phyloP scores from a whole-genome alignment of 352 stramenopile species.

The Globisporangium rhizosaccharum region DNA sequence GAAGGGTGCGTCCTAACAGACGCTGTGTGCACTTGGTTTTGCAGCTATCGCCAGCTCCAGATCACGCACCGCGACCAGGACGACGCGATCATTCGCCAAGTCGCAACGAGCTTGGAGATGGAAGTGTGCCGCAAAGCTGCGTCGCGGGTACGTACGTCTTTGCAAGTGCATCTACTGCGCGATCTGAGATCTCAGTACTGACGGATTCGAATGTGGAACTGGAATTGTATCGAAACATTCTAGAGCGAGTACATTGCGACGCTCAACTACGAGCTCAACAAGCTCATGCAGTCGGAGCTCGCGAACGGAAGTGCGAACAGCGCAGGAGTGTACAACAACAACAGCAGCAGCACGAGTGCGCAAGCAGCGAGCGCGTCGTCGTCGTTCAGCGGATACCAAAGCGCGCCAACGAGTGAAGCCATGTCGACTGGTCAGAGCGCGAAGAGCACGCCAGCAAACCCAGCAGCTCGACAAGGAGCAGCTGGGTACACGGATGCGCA shows the following conservation, averaged over 20 bases:
- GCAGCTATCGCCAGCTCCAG: conserved; percentile 60
- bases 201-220: background rate
- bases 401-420: background rate
- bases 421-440: background rate
- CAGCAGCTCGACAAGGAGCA: background rate
- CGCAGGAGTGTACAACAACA: background rate
- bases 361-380: background rate
- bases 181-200: background rate
- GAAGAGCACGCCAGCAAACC: no score
- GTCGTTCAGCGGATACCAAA: conserved; percentile 6
- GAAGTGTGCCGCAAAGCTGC: conserved; percentile 43
- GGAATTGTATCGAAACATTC: background rate
- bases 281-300: conserved; percentile 52
- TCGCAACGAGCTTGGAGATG: conserved; percentile 71
- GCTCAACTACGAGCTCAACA: conserved; percentile 60
- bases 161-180: background rate
- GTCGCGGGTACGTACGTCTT: conserved; percentile 25
- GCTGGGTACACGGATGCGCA: conserved; percentile 1
- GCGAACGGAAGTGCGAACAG: background rate
- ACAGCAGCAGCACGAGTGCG: background rate
- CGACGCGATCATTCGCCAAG: conserved; percentile 35
- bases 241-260: conserved; percentile 48
- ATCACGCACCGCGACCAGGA: conserved; percentile 53
- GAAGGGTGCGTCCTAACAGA: background rate
- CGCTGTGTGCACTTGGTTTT: conserved; percentile 4